These are phyloP conservation scores for Pilasporangium apinafurcum DNA, from an alignment of 352 stramenopile species.

Conservation along the genomic window DNA sequence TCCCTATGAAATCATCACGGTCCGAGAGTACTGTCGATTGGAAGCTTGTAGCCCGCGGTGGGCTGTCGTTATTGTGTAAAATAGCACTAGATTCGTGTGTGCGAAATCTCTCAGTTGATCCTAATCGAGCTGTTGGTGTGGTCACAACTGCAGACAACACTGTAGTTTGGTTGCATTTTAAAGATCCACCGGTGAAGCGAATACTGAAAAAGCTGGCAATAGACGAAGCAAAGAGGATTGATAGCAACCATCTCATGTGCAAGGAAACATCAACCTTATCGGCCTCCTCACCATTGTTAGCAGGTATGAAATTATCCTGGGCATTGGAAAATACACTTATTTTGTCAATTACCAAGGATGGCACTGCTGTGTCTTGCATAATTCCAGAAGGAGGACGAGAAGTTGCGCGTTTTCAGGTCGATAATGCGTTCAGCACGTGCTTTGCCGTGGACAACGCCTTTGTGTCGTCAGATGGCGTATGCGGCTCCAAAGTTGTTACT, in stretches of 20 bases:
- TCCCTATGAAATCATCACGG: conserved; percentile 25
- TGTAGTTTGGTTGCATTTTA: conserved; percentile 19
- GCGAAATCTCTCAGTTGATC: conserved; percentile 36
- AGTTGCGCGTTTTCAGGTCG: conserved; percentile 27
- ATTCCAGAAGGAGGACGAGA: conserved; percentile 27
- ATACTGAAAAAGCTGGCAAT: conserved; percentile 2
- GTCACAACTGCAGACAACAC: conserved; percentile 20
- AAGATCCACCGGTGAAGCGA: conserved; percentile 10
- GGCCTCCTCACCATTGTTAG: too few relatives aligned
- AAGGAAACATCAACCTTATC: not conserved
- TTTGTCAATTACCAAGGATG: conserved; percentile 16
- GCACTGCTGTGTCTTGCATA: conserved; percentile 31
- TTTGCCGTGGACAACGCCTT: conserved; percentile 25
- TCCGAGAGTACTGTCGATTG: conserved; percentile 30
- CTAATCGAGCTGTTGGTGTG: conserved; percentile 24
- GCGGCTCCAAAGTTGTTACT: conserved; percentile 12
- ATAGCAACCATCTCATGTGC: too few relatives aligned
- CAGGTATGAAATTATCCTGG: too few relatives aligned
- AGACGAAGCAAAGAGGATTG: not conserved
- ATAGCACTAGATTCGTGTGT: conserved; percentile 18
- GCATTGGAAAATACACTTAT: conserved; percentile 25
- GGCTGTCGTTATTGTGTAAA: conserved; percentile 22
- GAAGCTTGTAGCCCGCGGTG: conserved; percentile 26
- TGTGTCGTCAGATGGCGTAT: not conserved
- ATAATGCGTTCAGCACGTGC: conserved; percentile 16